Percentiles rank a stretch among this genome's conserved stretches.
Conservation (phyloP, 352 stramenopile species). For the Globisporangium carolinianum region DNA sequence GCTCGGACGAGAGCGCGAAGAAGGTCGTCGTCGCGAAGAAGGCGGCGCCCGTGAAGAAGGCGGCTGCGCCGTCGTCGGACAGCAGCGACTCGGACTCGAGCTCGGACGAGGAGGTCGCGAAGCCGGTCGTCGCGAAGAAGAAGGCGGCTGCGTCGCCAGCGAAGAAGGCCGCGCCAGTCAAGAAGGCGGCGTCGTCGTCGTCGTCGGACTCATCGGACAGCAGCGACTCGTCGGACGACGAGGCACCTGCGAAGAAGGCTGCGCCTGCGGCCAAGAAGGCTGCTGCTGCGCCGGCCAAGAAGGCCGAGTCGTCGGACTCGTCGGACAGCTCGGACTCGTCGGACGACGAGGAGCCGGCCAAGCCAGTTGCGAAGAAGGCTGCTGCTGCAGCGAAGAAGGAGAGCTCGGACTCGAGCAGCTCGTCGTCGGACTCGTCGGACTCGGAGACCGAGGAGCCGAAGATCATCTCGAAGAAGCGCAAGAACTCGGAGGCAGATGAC, state of each 20-base stretch:
- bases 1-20: slow-evolving; percentile 33
- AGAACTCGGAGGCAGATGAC: slow-evolving; percentile 67
- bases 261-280: slow-evolving; percentile 22
- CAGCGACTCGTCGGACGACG: slow-evolving; percentile 28
- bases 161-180: slow-evolving; percentile 28
- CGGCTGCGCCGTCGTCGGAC: slow-evolving; percentile 4
- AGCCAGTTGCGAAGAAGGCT: slow-evolving; percentile 20
- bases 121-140: slow-evolving; percentile 18
- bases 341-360: slow-evolving; percentile 46
- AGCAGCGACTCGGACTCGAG: slow-evolving; percentile 38
- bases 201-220: slow-evolving; percentile 1
- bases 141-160: slow-evolving; percentile 11
- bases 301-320: slow-evolving; percentile 18
- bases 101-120: slow-evolving; percentile 15
- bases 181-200: slow-evolving; percentile 51
- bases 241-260: slow-evolving; percentile 22
- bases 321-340: slow-evolving; percentile 33
- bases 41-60: slow-evolving; percentile 6
- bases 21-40: slow-evolving; percentile 20
- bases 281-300: slow-evolving; percentile 18
- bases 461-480: slow-evolving; percentile 78
- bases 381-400: slow-evolving; percentile 30
- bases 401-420: slow-evolving; percentile 15
- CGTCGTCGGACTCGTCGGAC: slow-evolving; percentile 9
- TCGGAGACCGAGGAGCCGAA: slow-evolving; percentile 48